Percentiles rank a stretch among this genome's conserved stretches.
Conservation (phyloP, 1,139 yeast genomes). For the Saccharomyces uvarum region DNA sequence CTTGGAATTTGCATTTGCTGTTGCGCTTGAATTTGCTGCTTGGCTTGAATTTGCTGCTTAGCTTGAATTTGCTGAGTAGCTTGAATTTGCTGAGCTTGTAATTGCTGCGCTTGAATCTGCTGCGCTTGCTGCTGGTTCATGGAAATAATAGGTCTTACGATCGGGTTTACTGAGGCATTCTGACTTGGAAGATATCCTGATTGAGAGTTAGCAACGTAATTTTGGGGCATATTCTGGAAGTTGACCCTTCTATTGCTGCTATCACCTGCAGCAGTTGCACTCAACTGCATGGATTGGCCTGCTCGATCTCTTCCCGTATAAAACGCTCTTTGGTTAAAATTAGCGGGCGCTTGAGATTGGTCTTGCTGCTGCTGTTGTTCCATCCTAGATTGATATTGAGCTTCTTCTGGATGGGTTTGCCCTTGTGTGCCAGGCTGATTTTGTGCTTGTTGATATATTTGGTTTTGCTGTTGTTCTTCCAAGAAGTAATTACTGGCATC, state of each 20-base stretch:
- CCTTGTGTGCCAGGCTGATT: neutral
- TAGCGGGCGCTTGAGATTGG: neutral
- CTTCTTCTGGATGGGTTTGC: neutral
- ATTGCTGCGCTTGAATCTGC: neutral
- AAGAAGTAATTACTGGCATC: neutral
- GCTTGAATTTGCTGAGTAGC: neutral
- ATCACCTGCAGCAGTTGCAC: neutral
- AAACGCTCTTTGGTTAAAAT: neutral
- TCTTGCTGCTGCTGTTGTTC: neutral
- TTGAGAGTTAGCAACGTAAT: neutral
- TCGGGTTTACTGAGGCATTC: neutral
- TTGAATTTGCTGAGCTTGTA: neutral
- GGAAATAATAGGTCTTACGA: neutral
- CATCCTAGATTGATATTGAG: neutral
- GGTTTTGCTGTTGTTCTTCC: constrained; percentile 4
- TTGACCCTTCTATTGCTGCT: constrained; percentile 4
- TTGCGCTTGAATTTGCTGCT: neutral
- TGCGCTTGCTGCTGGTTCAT: neutral
- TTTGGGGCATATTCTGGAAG: constrained; percentile 5
- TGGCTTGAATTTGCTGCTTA: neutral
- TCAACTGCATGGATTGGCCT: neutral
- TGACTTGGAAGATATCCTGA: neutral
- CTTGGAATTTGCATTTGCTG: neutral
- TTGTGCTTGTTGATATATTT: constrained; percentile 6
- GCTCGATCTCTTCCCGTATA: neutral